Conservation (phyloP, 2,329 filamentous ascomycete genomes). For the Hypoxylon sp. region DNA sequence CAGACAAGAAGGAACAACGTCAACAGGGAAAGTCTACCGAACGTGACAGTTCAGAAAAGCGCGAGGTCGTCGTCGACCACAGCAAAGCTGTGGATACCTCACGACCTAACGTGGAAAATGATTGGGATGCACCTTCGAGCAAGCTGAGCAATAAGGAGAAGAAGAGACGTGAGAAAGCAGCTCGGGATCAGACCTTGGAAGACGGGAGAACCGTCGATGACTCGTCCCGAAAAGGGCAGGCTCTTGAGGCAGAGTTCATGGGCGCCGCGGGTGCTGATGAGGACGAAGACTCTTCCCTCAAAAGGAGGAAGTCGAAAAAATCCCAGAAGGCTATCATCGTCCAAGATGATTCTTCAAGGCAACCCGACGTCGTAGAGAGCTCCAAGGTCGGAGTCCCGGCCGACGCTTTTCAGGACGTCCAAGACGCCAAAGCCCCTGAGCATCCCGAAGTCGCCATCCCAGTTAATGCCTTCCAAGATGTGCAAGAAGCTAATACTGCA, state of each 20-base stretch:
- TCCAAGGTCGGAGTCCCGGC: slow-evolving; percentile 35
- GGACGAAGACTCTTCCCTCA: slow-evolving; percentile 46
- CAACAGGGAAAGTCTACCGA: slow-evolving; percentile 59
- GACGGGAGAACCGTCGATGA: slow-evolving; percentile 44
- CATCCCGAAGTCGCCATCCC: slow-evolving; percentile 35
- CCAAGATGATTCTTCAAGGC: slow-evolving; percentile 43
- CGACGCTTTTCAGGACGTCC: slow-evolving; percentile 35
- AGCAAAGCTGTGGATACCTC: slow-evolving; percentile 29
- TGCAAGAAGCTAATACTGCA: slow-evolving; percentile 25
- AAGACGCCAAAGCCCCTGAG: slow-evolving; percentile 27
- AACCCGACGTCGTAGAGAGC: slow-evolving; percentile 35
- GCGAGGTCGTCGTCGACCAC: slow-evolving; percentile 45
- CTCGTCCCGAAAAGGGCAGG: slow-evolving; percentile 40
- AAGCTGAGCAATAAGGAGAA: slow-evolving; percentile 58
- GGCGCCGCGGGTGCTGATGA: slow-evolving; percentile 43
- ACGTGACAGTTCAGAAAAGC: slow-evolving; percentile 47
- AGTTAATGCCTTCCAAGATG: slow-evolving; percentile 36
- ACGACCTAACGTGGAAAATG: slow-evolving; percentile 52
- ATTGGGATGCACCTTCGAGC: slow-evolving; percentile 47
- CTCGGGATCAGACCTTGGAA: slow-evolving; percentile 50
- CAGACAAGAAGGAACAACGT: slow-evolving; percentile 55
- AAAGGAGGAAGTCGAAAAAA: slow-evolving; percentile 50
- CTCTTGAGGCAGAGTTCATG: slow-evolving; percentile 41
- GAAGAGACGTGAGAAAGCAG: slow-evolving; percentile 62
- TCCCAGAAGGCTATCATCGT: slow-evolving; percentile 49